These are phyloP conservation scores for Kurtzmaniella quercitrusa DNA, from an alignment of 1,139 yeast genomes.

Conservation along the genomic window DNA sequence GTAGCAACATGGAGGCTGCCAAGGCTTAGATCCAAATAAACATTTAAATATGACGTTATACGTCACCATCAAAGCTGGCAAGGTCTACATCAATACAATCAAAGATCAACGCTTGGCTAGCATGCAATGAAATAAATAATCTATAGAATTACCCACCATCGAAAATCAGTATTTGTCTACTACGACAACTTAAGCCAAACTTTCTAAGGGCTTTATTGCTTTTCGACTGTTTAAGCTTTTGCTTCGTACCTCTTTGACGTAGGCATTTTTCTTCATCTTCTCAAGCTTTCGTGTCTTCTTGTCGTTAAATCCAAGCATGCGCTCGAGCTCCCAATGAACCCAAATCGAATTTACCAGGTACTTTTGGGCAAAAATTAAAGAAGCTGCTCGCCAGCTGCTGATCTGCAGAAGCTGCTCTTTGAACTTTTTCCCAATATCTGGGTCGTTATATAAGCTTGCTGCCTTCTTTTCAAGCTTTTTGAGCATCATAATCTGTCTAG, in stretches of 20 bases:
- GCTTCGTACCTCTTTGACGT: not conserved
- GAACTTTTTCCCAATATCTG: not conserved
- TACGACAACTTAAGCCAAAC: no score
- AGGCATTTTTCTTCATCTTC: not conserved
- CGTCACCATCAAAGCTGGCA: no score
- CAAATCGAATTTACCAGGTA: conserved; percentile 24
- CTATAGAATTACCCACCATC: not conserved
- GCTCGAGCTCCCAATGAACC: conserved; percentile 29
- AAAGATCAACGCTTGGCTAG: no score
- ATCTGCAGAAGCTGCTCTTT: conserved; percentile 17
- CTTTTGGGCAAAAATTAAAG: conserved; percentile 42
- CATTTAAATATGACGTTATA: no score
- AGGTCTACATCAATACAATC: no score
- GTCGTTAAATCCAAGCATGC: conserved; percentile 23
- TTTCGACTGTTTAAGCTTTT: not conserved
- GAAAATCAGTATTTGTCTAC: no score
- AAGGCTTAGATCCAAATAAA: not conserved
- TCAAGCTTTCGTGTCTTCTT: conserved; percentile 8
- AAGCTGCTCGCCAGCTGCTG: conserved; percentile 35
- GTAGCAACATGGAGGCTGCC: conserved; percentile 2
- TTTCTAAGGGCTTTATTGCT: not conserved
- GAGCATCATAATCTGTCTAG: conserved; percentile 9
- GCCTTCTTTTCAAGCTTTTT: not conserved
- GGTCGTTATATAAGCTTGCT: not conserved
- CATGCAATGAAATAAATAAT: no score